These are phyloP conservation scores for Schizopora paradoxa DNA, from an alignment of 1,284 basidiomycete genomes.

Conservation along the genomic window DNA sequence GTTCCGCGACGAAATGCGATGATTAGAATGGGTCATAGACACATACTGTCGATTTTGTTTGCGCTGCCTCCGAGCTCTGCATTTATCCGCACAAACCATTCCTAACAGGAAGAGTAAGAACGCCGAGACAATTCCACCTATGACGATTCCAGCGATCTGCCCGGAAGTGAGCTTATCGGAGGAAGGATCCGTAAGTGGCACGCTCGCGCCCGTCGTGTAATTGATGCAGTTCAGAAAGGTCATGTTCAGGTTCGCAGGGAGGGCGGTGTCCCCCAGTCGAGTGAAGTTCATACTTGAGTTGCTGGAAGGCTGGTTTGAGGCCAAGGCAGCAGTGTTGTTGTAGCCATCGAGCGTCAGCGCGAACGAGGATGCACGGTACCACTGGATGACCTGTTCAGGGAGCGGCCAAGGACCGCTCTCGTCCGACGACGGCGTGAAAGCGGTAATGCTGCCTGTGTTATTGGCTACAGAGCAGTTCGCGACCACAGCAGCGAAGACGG, in stretches of 20 bases:
- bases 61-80: too few relatives aligned
- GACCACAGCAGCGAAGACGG: constrained; percentile 19
- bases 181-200: constrained; percentile 6
- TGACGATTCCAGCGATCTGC: constrained; percentile 6
- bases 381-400: constrained; percentile 21
- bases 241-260: constrained; percentile 29
- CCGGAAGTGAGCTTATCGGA: constrained; percentile 1
- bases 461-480: constrained; percentile 11
- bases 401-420: neutral
- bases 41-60: too few relatives aligned
- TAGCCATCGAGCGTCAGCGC: constrained; percentile 15
- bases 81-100: too few relatives aligned
- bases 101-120: too few relatives aligned
- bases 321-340: constrained; percentile 11
- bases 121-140: neutral
- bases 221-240: constrained; percentile 30
- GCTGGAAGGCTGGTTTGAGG: constrained; percentile 15
- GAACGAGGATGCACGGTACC: constrained; percentile 21
- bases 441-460: neutral
- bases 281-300: constrained; percentile 18
- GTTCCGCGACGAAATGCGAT: too few relatives aligned
- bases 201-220: constrained; percentile 14
- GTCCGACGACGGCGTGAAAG: neutral
- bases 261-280: constrained; percentile 19
- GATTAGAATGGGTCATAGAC: too few relatives aligned